Evolutionary conservation across 345 rosid species (phyloP).

Genomic region (Rhodomyrtus tomentosa): DNA sequence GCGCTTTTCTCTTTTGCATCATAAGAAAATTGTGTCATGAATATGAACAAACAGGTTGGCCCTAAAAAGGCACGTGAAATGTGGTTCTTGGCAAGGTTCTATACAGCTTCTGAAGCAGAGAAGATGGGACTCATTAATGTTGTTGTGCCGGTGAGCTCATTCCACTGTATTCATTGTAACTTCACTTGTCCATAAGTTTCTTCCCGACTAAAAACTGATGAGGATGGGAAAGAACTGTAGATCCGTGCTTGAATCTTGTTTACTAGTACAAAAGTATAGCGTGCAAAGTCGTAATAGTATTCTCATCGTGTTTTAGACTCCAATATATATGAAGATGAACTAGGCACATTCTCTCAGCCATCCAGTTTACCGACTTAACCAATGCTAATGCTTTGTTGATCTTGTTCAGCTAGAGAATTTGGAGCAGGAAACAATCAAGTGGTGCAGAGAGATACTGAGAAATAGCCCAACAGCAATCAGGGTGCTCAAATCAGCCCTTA

Average conservation of each 20-base stretch:
- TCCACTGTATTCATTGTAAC: not conserved
- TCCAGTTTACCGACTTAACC: not conserved
- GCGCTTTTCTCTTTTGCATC: not conserved
- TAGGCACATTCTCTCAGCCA: not conserved
- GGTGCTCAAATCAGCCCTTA: conserved; percentile 81
- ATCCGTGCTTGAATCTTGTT: not conserved
- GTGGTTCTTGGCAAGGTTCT: conserved; percentile 91
- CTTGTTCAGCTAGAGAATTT: conserved; percentile 50
- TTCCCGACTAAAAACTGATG: not conserved
- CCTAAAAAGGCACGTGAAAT: conserved; percentile 93
- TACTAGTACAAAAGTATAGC: not conserved
- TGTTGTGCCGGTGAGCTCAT: conserved; percentile 63
- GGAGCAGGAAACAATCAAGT: conserved; percentile 79
- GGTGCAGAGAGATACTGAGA: conserved; percentile 83
- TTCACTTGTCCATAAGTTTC: not conserved
- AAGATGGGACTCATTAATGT: conserved; percentile 91
- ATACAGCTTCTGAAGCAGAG: conserved; percentile 80
- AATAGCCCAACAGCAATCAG: conserved; percentile 94
- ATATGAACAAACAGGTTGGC: conserved; percentile 42
- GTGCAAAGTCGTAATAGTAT: not conserved
- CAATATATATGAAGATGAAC: not conserved
- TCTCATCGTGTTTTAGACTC: not conserved
- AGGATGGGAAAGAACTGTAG: not conserved
- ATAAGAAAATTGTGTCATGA: not conserved
- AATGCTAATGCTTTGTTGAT: not conserved